A percentile compares a stretch with the other conserved stretches of the same genome.
Evolutionary conservation across 345 rosid species (phyloP).

Genomic region (Moricandia arvensis): DNA sequence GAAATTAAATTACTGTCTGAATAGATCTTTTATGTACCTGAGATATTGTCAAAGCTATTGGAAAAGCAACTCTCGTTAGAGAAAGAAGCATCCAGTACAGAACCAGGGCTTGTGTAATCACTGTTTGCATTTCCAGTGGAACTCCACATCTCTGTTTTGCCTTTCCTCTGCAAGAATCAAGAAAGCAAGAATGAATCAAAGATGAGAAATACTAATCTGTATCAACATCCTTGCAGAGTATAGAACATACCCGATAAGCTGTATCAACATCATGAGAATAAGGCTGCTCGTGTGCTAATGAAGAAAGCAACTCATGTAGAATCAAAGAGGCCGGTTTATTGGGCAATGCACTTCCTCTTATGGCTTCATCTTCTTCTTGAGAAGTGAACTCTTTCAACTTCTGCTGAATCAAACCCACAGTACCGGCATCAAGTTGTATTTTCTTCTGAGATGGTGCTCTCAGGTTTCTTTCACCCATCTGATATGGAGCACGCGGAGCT

Average conservation of each 20-base stretch:
- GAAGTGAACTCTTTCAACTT: conserved; percentile 68
- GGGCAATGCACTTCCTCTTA: conserved; percentile 34
- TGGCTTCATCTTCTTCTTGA: conserved; percentile 53
- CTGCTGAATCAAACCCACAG: conserved; percentile 66
- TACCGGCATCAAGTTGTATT: conserved; percentile 42
- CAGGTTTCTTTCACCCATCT: conserved; percentile 35
- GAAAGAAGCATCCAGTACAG: conserved; percentile 93
- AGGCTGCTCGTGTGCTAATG: conserved; percentile 55
- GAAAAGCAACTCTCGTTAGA: conserved; percentile 79
- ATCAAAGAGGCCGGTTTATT: conserved; percentile 71
- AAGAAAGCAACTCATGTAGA: conserved; percentile 75
- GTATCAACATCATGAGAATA: conserved; percentile 15
- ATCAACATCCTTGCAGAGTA: background rate
- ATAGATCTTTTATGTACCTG: conserved; percentile 45
- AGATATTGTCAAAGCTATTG: conserved; percentile 66
- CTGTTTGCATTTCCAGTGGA: conserved; percentile 38
- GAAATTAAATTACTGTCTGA: background rate
- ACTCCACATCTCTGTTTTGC: conserved; percentile 32
- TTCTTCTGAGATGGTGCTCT: conserved; percentile 18
- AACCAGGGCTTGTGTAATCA: conserved; percentile 81
- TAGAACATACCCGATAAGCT: conserved; percentile 46
- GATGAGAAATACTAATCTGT: background rate
- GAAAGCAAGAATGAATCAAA: conserved; percentile 2
- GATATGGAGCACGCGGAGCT: conserved; percentile 17
- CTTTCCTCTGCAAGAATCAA: conserved; percentile 31